Percentiles rank a stretch among this genome's conserved stretches.
These are phyloP conservation scores for Kwoniella dendrophila DNA, from an alignment of 768 basidiomycete species.

Conservation along the genomic window DNA sequence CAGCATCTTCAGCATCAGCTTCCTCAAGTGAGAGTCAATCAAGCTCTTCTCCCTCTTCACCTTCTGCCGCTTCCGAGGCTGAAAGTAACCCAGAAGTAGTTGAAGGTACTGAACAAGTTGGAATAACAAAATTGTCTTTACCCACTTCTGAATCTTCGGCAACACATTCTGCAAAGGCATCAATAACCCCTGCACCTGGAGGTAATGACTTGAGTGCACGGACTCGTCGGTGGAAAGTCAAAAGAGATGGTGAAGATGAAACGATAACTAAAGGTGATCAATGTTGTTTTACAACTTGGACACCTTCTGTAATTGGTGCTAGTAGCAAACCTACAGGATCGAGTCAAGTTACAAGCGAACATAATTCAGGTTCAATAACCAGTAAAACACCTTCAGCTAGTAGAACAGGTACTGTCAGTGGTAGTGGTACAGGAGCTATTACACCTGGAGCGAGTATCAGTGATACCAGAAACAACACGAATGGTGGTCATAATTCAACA, in stretches of 20 bases:
- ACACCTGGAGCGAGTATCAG: not conserved
- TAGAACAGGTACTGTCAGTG: too few species aligned
- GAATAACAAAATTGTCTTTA: conserved; percentile 25
- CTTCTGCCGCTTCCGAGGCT: not conserved
- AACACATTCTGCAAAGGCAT: not conserved
- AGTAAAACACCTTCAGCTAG: too few species aligned
- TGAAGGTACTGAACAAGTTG: conserved; percentile 30
- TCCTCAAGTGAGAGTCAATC: not conserved
- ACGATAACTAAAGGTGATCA: conserved; percentile 39
- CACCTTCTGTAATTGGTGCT: conserved; percentile 37
- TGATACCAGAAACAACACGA: not conserved
- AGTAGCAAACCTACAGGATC: too few species aligned
- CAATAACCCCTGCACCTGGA: conserved; percentile 5
- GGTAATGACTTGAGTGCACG: not conserved
- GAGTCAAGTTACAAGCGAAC: too few species aligned
- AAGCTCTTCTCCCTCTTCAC: conserved; percentile 8
- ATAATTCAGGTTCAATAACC: too few species aligned
- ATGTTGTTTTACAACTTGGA: conserved; percentile 51
- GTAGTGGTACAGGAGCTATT: conserved; percentile 4
- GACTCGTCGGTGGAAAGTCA: not conserved
- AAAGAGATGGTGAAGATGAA: conserved; percentile 10
- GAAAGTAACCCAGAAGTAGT: not conserved
- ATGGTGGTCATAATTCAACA: not conserved
- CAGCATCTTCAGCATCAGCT: not conserved
- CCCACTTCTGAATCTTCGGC: not conserved